phyloP scores from a whole-genome alignment of 805 yeast species.

The Saccharomycopsis amapae region DNA sequence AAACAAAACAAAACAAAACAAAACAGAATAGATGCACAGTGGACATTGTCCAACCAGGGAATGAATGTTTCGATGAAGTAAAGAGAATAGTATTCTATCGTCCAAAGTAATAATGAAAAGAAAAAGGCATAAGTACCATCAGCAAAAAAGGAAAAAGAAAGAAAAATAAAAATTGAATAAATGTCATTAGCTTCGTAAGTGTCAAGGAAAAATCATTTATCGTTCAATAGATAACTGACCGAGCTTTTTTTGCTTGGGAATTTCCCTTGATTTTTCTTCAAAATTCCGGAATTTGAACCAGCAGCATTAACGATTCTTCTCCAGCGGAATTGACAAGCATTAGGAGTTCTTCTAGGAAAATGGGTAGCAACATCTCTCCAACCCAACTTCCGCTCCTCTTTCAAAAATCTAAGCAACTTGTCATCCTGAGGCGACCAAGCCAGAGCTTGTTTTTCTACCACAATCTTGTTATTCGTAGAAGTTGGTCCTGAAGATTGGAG shows the following conservation, averaged over 20 bases:
- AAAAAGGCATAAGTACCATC: too few species aligned
- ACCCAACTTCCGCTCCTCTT: conserved; percentile 45
- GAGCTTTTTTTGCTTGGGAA: conserved; percentile 4
- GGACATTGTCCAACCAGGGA: too few species aligned
- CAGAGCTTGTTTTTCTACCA: conserved; percentile 23
- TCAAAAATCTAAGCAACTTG: conserved; percentile 36
- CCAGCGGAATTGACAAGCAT: conserved; percentile 53
- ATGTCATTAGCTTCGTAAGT: too few species aligned
- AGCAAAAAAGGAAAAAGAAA: not conserved
- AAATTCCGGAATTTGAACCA: conserved; percentile 1
- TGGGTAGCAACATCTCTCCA: conserved; percentile 48
- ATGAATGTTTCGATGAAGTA: too few species aligned
- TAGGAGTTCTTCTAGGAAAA: conserved; percentile 46
- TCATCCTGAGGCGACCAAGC: conserved; percentile 45
- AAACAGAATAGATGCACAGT: too few species aligned
- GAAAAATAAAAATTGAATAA: too few species aligned
- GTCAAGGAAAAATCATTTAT: not conserved
- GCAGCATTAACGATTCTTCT: conserved; percentile 30
- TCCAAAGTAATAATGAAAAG: too few species aligned
- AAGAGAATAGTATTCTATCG: too few species aligned
- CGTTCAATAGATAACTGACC: conserved; percentile 5
- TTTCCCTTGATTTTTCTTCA: not conserved
- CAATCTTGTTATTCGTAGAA: not conserved
- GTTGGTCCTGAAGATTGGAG: not conserved
- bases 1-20: too few species aligned